A percentile compares a stretch with the other conserved stretches of the same genome.
Conservation (phyloP, 169 alveolate genomes). For the Eimeria zaria region DNA sequence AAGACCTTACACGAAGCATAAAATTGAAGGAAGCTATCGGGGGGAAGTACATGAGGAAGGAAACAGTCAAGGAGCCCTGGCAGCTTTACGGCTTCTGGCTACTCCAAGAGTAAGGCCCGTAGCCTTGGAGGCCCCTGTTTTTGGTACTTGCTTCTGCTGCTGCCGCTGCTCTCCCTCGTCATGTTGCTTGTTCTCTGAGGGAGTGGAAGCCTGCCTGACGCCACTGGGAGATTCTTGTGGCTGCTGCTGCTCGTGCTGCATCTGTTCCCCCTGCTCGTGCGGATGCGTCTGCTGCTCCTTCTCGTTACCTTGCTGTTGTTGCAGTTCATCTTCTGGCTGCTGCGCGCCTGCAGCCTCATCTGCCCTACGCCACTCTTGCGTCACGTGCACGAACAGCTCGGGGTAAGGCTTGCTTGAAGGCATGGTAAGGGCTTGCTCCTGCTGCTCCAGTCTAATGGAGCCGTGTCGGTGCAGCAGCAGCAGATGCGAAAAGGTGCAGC, state of each 20-base stretch:
- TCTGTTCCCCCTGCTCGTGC: not conserved
- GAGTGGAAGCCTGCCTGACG: not conserved
- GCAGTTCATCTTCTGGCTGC: not conserved
- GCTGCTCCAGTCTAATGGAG: conserved; percentile 37
- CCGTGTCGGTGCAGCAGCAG: conserved; percentile 50
- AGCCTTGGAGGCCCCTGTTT: not conserved
- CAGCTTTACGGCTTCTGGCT: not conserved
- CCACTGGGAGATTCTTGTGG: not conserved
- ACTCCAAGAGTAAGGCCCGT: not conserved
- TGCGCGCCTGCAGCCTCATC: conserved; percentile 21
- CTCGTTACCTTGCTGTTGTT: not conserved
- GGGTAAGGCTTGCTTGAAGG: conserved; percentile 31
- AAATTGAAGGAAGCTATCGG: not conserved
- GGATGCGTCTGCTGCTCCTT: not conserved
- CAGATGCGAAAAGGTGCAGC: conserved; percentile 59
- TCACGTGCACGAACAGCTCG: conserved; percentile 30
- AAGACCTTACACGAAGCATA: not conserved
- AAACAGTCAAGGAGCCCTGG: not conserved
- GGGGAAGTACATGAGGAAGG: not conserved
- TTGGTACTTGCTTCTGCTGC: not conserved
- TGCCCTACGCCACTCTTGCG: conserved; percentile 8
- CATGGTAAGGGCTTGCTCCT: conserved; percentile 2
- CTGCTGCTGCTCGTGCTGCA: conserved; percentile 14
- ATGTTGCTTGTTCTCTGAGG: not conserved
- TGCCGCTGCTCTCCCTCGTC: not conserved